Evolutionary conservation across 495 filamentous ascomycete species (phyloP).

Genomic region (Cetradonia linearis): DNA sequence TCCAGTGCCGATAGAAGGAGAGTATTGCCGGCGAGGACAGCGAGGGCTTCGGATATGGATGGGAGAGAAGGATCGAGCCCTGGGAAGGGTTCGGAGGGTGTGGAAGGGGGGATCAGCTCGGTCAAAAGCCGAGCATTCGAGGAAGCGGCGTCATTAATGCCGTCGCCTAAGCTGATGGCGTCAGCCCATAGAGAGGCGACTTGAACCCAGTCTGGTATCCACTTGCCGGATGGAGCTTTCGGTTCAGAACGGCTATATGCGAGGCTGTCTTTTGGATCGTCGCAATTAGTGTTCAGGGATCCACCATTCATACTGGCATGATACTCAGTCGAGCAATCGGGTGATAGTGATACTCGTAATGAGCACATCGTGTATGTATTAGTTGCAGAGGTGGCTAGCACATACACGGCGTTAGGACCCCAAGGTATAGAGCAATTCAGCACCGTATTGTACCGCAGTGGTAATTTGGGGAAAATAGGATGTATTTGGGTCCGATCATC

Average conservation of each 20-base stretch:
- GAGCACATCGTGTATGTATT: constrained; percentile 52
- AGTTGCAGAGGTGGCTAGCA: constrained; percentile 45
- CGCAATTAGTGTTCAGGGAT: constrained; percentile 45
- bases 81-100: too few relatives aligned
- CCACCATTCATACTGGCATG: constrained; percentile 47
- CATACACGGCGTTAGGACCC: constrained; percentile 45
- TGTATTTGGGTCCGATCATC: constrained; percentile 39
- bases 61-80: constrained; percentile 40
- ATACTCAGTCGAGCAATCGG: constrained; percentile 54
- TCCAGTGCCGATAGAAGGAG: constrained; percentile 43
- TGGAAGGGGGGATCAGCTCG: constrained; percentile 38
- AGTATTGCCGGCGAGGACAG: constrained; percentile 55
- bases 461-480: constrained; percentile 56
- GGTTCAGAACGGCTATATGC: constrained; percentile 39
- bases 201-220: constrained; percentile 46
- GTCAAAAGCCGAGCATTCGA: constrained; percentile 55
- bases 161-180: constrained; percentile 48
- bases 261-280: constrained; percentile 39
- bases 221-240: constrained; percentile 28
- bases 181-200: constrained; percentile 48
- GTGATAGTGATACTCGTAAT: constrained; percentile 46
- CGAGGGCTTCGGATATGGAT: constrained; percentile 55
- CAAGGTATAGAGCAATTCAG: constrained; percentile 45
- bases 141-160: constrained; percentile 47
- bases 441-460: constrained; percentile 53